These are phyloP conservation scores for Exobasidium cylindrosporum DNA, from an alignment of 1,284 basidiomycete species.

Conservation along the genomic window DNA sequence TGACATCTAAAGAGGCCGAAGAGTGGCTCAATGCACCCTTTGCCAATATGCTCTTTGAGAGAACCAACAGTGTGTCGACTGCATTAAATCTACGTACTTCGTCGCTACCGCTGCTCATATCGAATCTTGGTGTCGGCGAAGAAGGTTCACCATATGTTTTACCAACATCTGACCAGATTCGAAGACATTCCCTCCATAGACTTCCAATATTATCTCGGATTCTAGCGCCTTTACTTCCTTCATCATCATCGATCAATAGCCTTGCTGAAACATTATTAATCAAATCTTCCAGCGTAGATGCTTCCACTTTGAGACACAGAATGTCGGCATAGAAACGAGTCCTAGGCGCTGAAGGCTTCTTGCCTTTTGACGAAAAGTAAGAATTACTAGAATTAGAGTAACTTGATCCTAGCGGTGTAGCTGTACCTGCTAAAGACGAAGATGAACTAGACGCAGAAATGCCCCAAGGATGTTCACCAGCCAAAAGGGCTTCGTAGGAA, in stretches of 20 bases:
- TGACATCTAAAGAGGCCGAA: constrained; percentile 34
- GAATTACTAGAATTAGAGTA: constrained; percentile 15
- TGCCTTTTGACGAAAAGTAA: constrained; percentile 32
- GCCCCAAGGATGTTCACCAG: constrained; percentile 44
- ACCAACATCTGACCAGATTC: constrained; percentile 17
- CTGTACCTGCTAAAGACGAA: constrained; percentile 7
- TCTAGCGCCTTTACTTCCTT: constrained; percentile 26
- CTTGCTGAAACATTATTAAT: constrained; percentile 28
- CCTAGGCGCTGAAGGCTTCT: constrained; percentile 43
- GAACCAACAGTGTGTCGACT: constrained; percentile 40
- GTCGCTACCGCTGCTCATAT: constrained; percentile 15
- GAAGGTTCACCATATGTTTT: constrained; percentile 21
- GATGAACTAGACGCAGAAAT: background rate
- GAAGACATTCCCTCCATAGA: constrained; percentile 39
- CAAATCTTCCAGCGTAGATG: constrained; percentile 26
- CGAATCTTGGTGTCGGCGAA: background rate
- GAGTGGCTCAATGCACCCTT: constrained; percentile 37
- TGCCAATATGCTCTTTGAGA: constrained; percentile 40
- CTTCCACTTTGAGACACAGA: constrained; percentile 43
- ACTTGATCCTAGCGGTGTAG: constrained; percentile 6
- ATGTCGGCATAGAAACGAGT: constrained; percentile 43
- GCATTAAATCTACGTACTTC: constrained; percentile 39
- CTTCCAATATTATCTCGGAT: constrained; percentile 45
- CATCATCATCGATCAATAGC: constrained; percentile 36
- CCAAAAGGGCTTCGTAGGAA: constrained; percentile 32